Percentiles rank a stretch among this genome's conserved stretches.
These are phyloP conservation scores for Plasmodium inui DNA, from an alignment of 169 alveolate species.

Conservation along the genomic window DNA sequence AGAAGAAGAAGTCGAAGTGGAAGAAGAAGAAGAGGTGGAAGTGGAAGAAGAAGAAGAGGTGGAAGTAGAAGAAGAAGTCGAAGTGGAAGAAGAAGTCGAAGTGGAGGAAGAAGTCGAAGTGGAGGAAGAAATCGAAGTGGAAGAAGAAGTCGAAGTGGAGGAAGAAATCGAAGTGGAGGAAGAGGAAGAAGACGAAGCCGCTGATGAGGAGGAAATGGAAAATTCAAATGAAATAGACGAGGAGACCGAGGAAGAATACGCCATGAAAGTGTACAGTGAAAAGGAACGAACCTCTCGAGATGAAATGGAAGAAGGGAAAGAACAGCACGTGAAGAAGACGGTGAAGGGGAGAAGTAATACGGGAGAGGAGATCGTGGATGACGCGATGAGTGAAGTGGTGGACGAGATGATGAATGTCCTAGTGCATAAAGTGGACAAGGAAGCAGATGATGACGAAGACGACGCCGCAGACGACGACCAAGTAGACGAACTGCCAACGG, in stretches of 20 bases:
- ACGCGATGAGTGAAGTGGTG: background rate
- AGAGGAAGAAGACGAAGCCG: slow-evolving; percentile 11
- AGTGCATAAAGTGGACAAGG: slow-evolving; percentile 1
- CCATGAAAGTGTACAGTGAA: background rate
- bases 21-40: background rate
- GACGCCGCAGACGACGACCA: background rate
- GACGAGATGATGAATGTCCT: background rate
- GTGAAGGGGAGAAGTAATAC: background rate
- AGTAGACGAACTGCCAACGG: background rate
- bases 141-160: background rate
- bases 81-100: slow-evolving; percentile 2
- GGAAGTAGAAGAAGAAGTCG: slow-evolving; percentile 10
- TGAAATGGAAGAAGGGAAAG: slow-evolving; percentile 4
- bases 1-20: slow-evolving; percentile 24
- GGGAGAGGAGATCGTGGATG: background rate
- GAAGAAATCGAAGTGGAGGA: slow-evolving; percentile 38
- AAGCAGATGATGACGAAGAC: background rate
- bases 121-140: slow-evolving; percentile 1
- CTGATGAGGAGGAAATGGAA: slow-evolving; percentile 36
- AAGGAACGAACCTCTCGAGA: slow-evolving; percentile 15
- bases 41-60: slow-evolving; percentile 32
- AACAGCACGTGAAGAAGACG: background rate
- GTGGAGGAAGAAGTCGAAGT: slow-evolving; percentile 5
- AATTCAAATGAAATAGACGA: background rate
- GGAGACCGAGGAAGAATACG: background rate